Evolutionary conservation across 306 rosid genomes (phyloP).

Genomic region (Betula pendula): DNA sequence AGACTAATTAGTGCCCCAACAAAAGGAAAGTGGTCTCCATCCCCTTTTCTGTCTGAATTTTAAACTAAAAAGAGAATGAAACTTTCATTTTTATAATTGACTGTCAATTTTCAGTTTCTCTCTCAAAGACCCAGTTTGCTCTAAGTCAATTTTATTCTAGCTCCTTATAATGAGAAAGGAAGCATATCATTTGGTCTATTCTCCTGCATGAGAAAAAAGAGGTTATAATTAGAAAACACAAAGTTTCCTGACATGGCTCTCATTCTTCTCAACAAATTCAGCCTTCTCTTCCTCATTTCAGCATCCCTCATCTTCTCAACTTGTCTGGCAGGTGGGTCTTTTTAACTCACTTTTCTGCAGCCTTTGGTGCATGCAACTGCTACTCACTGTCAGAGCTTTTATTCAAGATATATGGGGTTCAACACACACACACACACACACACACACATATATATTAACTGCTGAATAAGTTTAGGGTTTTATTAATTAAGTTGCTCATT

Average conservation of each 20-base stretch:
- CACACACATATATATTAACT: too few relatives aligned
- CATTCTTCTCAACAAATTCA: slow-evolving; percentile 50
- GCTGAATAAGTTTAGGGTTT: not conserved
- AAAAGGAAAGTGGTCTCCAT: slow-evolving; percentile 65
- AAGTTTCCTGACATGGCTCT: slow-evolving; percentile 35
- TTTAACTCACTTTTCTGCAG: slow-evolving; percentile 36
- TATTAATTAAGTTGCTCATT: not conserved
- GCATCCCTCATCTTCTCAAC: slow-evolving; percentile 60
- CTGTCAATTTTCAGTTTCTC: slow-evolving; percentile 42
- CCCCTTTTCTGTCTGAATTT: slow-evolving; percentile 51
- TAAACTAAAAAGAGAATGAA: slow-evolving; percentile 28
- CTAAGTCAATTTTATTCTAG: slow-evolving; percentile 16
- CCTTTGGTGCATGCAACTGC: slow-evolving; percentile 26
- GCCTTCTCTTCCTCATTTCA: slow-evolving; percentile 55
- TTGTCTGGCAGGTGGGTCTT: slow-evolving; percentile 61
- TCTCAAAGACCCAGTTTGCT: slow-evolving; percentile 12
- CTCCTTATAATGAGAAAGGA: slow-evolving; percentile 32
- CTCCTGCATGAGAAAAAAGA: slow-evolving; percentile 32
- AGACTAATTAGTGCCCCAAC: slow-evolving; percentile 65
- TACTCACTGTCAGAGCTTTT: slow-evolving; percentile 37
- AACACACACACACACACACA: not conserved
- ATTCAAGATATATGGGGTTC: slow-evolving; percentile 9
- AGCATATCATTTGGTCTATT: slow-evolving; percentile 33
- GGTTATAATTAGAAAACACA: slow-evolving; percentile 14
- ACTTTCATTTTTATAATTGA: slow-evolving; percentile 22